Percentiles rank a stretch among this genome's conserved stretches.
Evolutionary conservation across 1,284 basidiomycete species (phyloP).

Genomic region (Cryptococcus sp.): DNA sequence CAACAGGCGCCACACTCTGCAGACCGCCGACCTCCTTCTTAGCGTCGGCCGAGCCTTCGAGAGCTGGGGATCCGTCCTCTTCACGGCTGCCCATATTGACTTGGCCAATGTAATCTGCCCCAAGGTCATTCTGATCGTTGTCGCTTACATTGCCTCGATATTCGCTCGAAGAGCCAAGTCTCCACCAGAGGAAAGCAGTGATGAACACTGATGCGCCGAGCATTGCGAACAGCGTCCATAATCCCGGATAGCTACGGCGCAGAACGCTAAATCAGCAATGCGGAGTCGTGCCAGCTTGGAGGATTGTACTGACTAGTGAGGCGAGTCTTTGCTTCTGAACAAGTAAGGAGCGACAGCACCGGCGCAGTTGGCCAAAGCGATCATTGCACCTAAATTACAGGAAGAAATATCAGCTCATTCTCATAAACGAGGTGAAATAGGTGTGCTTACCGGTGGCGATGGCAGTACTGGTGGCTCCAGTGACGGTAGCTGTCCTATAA

Average conservation of each 20-base stretch:
- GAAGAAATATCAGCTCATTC: neutral
- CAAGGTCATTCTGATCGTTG: neutral
- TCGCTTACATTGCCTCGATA: conserved; percentile 16
- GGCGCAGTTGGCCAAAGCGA: conserved; percentile 37
- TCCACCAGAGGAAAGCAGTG: conserved; percentile 31
- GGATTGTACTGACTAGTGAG: conserved; percentile 24
- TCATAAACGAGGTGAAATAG: no score
- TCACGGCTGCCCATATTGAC: no score
- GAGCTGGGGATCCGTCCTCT: no score
- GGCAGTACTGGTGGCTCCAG: conserved; percentile 34
- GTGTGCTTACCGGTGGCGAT: conserved; percentile 37
- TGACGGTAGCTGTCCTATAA: conserved; percentile 36
- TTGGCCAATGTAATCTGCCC: no score
- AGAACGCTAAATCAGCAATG: neutral
- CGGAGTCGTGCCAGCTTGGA: no score
- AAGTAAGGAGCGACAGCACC: conserved; percentile 32
- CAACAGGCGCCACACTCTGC: no score
- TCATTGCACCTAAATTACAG: conserved; percentile 5
- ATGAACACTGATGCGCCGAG: conserved; percentile 24
- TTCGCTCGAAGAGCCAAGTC: conserved; percentile 31
- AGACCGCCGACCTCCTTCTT: no score
- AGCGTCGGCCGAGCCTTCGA: no score
- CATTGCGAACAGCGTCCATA: conserved; percentile 39
- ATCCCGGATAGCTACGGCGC: conserved; percentile 24
- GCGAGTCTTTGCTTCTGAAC: conserved; percentile 24